Conservation (phyloP, 1,284 basidiomycete genomes). For the Anthracocystis setariae region DNA sequence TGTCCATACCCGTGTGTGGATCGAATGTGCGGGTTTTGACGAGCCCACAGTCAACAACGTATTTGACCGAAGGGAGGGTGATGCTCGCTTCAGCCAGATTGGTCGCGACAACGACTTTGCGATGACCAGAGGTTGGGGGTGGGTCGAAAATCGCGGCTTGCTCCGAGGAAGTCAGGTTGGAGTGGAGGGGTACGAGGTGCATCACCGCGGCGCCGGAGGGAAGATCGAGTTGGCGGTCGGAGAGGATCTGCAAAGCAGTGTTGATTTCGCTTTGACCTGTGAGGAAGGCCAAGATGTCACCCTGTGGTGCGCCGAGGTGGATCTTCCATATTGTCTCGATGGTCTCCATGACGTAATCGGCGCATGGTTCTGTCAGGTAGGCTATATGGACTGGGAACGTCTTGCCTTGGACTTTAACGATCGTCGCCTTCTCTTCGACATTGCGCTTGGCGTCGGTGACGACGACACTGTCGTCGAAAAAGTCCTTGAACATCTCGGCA, state of each 20-base stretch:
- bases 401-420: slow-evolving; percentile 68
- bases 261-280: slow-evolving; percentile 72
- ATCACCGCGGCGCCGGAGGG: slow-evolving; percentile 72
- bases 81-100: slow-evolving; percentile 98
- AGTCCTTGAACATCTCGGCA: slow-evolving; percentile 85
- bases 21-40: slow-evolving; percentile 77
- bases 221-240: slow-evolving; percentile 80
- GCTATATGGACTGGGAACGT: slow-evolving; percentile 68
- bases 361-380: slow-evolving; percentile 65
- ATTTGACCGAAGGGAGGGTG: slow-evolving; percentile 93
- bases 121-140: slow-evolving; percentile 73
- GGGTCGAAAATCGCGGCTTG: slow-evolving; percentile 86
- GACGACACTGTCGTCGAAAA: slow-evolving; percentile 73
- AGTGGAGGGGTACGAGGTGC: slow-evolving; percentile 81
- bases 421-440: slow-evolving; percentile 38
- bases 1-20: slow-evolving; percentile 63
- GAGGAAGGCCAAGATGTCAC: slow-evolving; percentile 71
- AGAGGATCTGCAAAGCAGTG: slow-evolving; percentile 80
- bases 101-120: slow-evolving; percentile 92
- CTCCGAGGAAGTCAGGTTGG: slow-evolving; percentile 84
- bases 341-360: slow-evolving; percentile 66
- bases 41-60: slow-evolving; percentile 93
- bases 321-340: slow-evolving; percentile 68
- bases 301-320: slow-evolving; percentile 71
- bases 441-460: not conserved